phyloP scores from a whole-genome alignment of 106 monocot genomes.

The Apostasia ramifera region DNA sequence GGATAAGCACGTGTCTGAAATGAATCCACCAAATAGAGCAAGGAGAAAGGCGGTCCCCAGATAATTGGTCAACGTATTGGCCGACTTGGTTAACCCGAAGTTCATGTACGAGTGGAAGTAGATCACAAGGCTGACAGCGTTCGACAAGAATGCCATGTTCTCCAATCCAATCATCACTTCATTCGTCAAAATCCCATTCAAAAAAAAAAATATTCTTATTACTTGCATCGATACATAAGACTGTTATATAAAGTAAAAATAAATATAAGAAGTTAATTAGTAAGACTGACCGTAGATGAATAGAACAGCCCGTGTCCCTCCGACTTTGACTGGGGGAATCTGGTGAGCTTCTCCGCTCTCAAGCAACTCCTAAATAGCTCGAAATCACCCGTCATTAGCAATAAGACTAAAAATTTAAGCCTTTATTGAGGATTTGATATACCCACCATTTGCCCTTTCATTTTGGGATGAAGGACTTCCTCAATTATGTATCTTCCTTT shows the following conservation, averaged over 20 bases:
- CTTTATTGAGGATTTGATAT: background rate
- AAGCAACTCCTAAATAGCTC: background rate
- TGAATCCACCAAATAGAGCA: conserved; percentile 26
- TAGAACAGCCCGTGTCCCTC: conserved; percentile 13
- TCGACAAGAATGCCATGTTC: conserved; percentile 26
- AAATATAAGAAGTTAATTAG: background rate
- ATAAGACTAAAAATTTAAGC: background rate
- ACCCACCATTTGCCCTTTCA: background rate
- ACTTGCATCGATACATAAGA: background rate
- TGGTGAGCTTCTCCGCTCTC: background rate
- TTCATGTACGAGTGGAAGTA: conserved; percentile 28
- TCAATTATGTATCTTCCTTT: background rate
- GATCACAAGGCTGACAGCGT: conserved; percentile 19
- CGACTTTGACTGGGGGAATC: background rate
- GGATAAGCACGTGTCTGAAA: conserved; percentile 19
- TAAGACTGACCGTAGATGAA: conserved; percentile 16
- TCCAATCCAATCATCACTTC: conserved; percentile 22
- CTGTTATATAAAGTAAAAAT: background rate
- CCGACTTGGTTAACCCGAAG: conserved; percentile 8
- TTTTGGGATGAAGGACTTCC: background rate
- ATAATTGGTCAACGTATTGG: conserved; percentile 30
- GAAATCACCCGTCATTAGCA: background rate
- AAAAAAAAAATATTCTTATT: too few relatives aligned
- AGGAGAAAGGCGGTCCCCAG: conserved; percentile 24
- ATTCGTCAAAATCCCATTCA: background rate